A percentile compares a stretch with the other conserved stretches of the same genome.
Conservation (phyloP, 2,329 filamentous ascomycete species). For the Calonectria naviculata region DNA sequence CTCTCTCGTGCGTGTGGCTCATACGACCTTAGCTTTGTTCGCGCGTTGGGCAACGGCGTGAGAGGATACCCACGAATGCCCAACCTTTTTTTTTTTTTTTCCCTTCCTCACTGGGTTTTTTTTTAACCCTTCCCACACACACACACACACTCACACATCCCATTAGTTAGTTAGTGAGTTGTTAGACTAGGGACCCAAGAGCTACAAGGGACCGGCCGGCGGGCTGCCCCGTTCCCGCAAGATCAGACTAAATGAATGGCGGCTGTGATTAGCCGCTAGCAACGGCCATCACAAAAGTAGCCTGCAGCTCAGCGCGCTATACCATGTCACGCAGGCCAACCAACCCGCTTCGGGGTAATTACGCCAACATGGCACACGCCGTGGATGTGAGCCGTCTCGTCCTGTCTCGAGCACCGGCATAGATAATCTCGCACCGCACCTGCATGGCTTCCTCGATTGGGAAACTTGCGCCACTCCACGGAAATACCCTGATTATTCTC, state of each 20-base stretch:
- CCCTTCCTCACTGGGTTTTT: not conserved
- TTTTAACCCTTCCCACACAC: not conserved
- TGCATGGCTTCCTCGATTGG: constrained; percentile 17
- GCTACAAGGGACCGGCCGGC: constrained; percentile 2
- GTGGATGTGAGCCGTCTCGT: not conserved
- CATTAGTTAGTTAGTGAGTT: not conserved
- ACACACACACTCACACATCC: not conserved
- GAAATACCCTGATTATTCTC: not conserved
- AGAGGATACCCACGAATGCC: not conserved
- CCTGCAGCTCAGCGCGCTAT: constrained; percentile 14
- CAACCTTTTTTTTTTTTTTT: not conserved
- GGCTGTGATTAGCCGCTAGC: constrained; percentile 8
- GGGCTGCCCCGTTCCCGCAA: constrained; percentile 11
- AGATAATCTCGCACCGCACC: constrained; percentile 9
- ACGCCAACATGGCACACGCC: not conserved
- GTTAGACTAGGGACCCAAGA: not conserved
- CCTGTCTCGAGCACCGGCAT: not conserved
- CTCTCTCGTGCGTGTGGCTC: not conserved
- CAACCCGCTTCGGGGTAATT: constrained; percentile 2
- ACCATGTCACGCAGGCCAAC: constrained; percentile 15
- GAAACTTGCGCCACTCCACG: not conserved
- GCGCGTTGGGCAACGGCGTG: not conserved
- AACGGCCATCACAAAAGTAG: constrained; percentile 10
- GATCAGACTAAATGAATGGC: constrained; percentile 6
- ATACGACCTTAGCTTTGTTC: not conserved